phyloP scores from a whole-genome alignment of 2,329 filamentous ascomycete genomes.

The Fusarium sp. region DNA sequence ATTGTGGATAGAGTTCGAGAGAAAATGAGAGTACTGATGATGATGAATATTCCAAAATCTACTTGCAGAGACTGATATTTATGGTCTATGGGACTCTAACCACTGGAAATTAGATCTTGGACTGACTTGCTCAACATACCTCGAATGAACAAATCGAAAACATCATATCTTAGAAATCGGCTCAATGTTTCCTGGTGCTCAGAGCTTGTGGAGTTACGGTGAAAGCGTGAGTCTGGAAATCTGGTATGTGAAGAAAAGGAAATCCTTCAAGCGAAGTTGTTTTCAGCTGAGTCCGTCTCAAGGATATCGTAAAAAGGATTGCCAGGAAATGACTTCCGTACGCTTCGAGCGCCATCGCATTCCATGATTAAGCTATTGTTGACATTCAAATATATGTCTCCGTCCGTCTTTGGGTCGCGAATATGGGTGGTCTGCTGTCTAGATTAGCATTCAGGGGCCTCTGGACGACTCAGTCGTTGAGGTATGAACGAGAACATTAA shows the following conservation, averaged over 20 bases:
- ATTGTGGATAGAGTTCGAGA: too few species aligned
- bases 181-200: neutral
- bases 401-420: neutral
- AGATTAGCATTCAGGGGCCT: neutral
- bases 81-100: neutral
- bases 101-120: neutral
- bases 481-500: neutral
- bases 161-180: neutral
- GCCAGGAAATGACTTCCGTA: neutral
- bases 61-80: conserved; percentile 12
- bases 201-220: too few species aligned
- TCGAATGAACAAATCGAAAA: neutral
- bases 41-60: neutral
- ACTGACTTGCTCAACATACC: neutral
- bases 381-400: neutral
- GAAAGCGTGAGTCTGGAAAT: neutral
- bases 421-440: neutral
- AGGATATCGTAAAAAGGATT: neutral
- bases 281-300: neutral
- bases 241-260: conserved; percentile 3
- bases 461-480: neutral
- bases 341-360: neutral
- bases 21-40: neutral
- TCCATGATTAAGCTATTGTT: neutral
- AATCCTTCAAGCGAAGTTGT: neutral